Evolutionary conservation across 768 basidiomycete genomes (phyloP).

Genomic region (Trametes meyenii): DNA sequence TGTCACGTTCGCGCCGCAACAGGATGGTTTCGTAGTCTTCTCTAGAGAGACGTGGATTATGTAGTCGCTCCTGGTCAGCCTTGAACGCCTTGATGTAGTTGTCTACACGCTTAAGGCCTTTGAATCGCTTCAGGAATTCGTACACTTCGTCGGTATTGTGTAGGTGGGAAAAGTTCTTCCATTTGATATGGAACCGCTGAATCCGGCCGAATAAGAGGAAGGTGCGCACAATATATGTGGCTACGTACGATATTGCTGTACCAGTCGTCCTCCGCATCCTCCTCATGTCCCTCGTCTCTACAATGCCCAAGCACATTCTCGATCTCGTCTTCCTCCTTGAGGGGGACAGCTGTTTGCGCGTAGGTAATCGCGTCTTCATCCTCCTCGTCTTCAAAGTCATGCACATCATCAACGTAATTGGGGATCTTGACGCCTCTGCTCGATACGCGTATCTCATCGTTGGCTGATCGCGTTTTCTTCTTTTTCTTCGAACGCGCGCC

Average conservation of each 20-base stretch:
- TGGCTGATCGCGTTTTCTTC: slow-evolving; percentile 59
- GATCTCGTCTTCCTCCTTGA: slow-evolving; percentile 73
- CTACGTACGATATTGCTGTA: slow-evolving; percentile 77
- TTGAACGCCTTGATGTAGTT: slow-evolving; percentile 97
- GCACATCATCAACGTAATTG: slow-evolving; percentile 74
- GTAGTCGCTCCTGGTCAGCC: slow-evolving; percentile 65
- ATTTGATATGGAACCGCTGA: slow-evolving; percentile 98
- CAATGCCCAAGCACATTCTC: slow-evolving; percentile 88
- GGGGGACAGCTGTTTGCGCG: slow-evolving; percentile 40
- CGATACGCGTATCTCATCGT: slow-evolving; percentile 78
- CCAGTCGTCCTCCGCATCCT: slow-evolving; percentile 81
- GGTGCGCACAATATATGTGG: background rate
- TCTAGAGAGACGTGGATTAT: slow-evolving; percentile 65
- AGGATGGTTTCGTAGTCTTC: slow-evolving; percentile 91
- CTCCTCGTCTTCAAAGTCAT: slow-evolving; percentile 75
- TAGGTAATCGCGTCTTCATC: slow-evolving; percentile 56
- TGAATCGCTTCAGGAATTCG: slow-evolving; percentile 93
- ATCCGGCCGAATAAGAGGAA: background rate
- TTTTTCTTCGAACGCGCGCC: slow-evolving; percentile 87
- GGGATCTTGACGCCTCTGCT: slow-evolving; percentile 77
- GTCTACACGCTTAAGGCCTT: slow-evolving; percentile 95
- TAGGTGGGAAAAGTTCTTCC: slow-evolving; percentile 97
- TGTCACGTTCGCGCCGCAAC: slow-evolving; percentile 88
- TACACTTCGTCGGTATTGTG: slow-evolving; percentile 99
- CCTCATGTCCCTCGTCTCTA: slow-evolving; percentile 79